Percentiles rank a stretch among this genome's conserved stretches.
Evolutionary conservation across 768 basidiomycete species (phyloP).

Genomic region (Boletus rubropictus): DNA sequence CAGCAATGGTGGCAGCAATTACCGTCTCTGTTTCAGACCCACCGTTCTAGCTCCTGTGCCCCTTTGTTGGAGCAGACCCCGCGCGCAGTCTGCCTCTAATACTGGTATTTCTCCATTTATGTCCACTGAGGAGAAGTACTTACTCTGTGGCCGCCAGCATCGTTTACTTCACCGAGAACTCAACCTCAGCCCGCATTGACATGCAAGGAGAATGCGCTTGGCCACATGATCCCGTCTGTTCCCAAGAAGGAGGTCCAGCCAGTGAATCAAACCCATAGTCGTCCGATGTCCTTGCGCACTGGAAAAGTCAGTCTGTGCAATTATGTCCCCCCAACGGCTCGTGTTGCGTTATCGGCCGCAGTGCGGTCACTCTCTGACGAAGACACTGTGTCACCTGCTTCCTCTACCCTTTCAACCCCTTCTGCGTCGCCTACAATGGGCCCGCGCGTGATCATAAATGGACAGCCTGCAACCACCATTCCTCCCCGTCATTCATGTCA

Average conservation of each 20-base stretch:
- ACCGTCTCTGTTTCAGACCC: constrained; percentile 59
- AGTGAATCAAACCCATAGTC: not conserved
- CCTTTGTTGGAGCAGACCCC: constrained; percentile 2
- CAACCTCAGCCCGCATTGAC: not conserved
- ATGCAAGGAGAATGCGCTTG: constrained; percentile 12
- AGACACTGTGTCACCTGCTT: constrained; percentile 21
- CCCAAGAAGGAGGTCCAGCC: not conserved
- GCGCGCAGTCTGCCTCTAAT: constrained; percentile 23
- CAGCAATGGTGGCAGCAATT: constrained; percentile 77
- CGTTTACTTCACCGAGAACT: not conserved
- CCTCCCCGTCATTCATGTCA: not conserved
- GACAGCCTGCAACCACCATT: constrained; percentile 19
- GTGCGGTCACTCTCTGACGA: constrained; percentile 1
- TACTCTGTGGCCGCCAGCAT: constrained; percentile 7
- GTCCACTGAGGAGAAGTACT: not conserved
- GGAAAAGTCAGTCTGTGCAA: constrained; percentile 30
- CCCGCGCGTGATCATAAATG: constrained; percentile 23
- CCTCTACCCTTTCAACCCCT: constrained; percentile 27
- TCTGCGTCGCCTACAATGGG: constrained; percentile 16
- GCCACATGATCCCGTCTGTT: constrained; percentile 3
- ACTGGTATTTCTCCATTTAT: not conserved
- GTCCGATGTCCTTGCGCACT: not conserved
- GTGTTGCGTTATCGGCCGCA: not conserved
- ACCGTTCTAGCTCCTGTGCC: not conserved
- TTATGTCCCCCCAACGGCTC: constrained; percentile 28